Evolutionary conservation across 805 yeast species (phyloP).

Genomic region (Spencermartinsiella europaea): DNA sequence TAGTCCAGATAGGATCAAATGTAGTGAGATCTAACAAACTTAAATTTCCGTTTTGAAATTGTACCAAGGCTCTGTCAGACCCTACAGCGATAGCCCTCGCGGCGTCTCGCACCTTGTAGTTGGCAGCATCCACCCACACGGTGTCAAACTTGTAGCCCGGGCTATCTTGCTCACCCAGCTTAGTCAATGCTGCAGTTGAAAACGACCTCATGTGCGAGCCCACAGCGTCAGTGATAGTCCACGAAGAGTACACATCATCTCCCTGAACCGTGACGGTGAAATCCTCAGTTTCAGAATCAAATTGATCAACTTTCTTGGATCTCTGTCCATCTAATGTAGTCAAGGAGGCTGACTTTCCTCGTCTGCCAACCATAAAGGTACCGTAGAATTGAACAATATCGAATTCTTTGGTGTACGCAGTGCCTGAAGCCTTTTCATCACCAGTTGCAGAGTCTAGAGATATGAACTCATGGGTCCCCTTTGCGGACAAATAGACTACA

Average conservation of each 20-base stretch:
- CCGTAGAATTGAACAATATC: neutral
- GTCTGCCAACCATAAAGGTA: neutral
- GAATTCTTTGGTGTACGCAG: neutral
- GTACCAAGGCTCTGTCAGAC: neutral
- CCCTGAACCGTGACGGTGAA: neutral
- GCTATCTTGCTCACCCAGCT: neutral
- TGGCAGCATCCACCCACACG: neutral
- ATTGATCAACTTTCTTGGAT: neutral
- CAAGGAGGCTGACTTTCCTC: neutral
- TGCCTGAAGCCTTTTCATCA: neutral
- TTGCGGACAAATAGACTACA: neutral
- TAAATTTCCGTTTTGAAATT: neutral
- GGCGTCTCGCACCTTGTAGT: neutral
- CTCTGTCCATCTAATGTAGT: neutral
- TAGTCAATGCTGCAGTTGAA: neutral
- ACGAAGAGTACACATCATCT: neutral
- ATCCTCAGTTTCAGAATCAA: neutral
- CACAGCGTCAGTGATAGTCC: neutral
- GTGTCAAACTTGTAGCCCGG: neutral
- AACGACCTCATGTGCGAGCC: neutral
- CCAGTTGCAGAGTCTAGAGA: neutral
- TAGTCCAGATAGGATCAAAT: conserved; percentile 18
- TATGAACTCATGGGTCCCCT: neutral
- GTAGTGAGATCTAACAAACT: neutral
- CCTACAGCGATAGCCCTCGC: neutral